phyloP scores from a whole-genome alignment of 495 filamentous ascomycete species.

The Penicillium lagena region DNA sequence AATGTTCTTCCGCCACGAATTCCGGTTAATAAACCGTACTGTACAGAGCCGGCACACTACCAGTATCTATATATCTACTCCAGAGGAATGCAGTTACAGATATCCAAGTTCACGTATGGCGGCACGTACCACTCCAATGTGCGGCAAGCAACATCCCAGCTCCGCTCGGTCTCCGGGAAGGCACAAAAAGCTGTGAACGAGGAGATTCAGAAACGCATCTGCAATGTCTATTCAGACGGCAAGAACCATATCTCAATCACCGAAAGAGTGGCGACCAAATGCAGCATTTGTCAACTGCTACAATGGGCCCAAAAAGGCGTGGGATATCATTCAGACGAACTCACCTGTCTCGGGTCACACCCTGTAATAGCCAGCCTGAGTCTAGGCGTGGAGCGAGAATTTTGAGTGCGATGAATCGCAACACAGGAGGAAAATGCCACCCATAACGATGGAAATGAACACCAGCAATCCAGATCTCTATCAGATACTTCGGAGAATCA shows the following conservation, averaged over 20 bases:
- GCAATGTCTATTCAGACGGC: conserved; percentile 51
- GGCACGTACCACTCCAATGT: conserved; percentile 68
- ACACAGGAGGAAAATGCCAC: conserved; percentile 44
- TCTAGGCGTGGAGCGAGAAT: conserved; percentile 83
- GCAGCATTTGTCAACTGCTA: conserved; percentile 95
- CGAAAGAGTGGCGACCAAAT: conserved; percentile 71
- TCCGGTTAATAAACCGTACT: conserved; percentile 79
- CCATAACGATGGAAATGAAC: conserved; percentile 7
- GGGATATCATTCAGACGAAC: conserved; percentile 85
- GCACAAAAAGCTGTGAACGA: conserved; percentile 71
- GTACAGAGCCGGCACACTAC: conserved; percentile 77
- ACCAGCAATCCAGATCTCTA: background rate
- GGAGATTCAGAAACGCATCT: conserved; percentile 62
- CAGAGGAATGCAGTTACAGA: conserved; percentile 57
- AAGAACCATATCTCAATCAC: conserved; percentile 74
- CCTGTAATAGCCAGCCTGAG: conserved; percentile 85
- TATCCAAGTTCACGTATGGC: conserved; percentile 77
- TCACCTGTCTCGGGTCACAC: conserved; percentile 86
- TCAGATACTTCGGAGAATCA: background rate
- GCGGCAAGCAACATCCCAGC: conserved; percentile 62
- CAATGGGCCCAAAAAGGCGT: conserved; percentile 71
- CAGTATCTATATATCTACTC: conserved; percentile 69
- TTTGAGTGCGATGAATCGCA: conserved; percentile 72
- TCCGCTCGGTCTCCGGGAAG: conserved; percentile 54
- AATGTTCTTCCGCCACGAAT: conserved; percentile 64